Base-by-base conservation (phyloP, 441 rosid species). In the Sinapis alba region DNA sequence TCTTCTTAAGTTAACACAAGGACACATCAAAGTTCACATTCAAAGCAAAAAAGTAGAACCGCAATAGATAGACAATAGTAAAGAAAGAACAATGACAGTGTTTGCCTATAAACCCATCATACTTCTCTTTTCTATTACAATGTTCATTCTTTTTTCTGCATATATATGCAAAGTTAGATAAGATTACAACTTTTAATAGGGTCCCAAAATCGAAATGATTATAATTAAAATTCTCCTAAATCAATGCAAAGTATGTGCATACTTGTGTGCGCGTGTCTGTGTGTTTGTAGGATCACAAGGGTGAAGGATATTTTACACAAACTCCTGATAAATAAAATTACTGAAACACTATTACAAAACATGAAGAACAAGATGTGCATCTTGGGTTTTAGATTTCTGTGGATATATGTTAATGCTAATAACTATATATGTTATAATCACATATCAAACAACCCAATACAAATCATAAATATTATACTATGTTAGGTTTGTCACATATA, bases 71-170 rank as follows among this genome's bases (percentile, higher is more conserved):
- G 73, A 75, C 78, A 67, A 23, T 50, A 7, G 68, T 75, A 50
- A 68, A 41, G 64, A 61, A 36, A 61, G 57, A 68, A 68, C 69
- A 68, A 26, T 8, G 79, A 75, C 69, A 61, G 58, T 75, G 74
- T 62, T 68, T 75, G 63, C 64, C 74, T 53, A 62, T 62, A 51
- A 61, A 61, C 74, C 38, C 47, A 51, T 59, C 61, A 32, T 26
- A 65, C 18, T 51, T 75, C 34, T 62, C 74, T 68, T 74, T 68
- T 74, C 60, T 45, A 41, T 65, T 65, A 65, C 50, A 43, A 45
- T 66, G 72, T 47, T 66, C 67, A 21, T 67, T 66, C 72, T 66
- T 67, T 74, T 74, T 59, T 59, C 72, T 45, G 61, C 78, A 66
- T 58, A 57, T 67, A 58, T 74, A 66, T 67, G 60, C 21, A 16